Evolutionary conservation across 371 early-diverging fungal genomes (phyloP).

Genomic region (Lichtheimia ornata): DNA sequence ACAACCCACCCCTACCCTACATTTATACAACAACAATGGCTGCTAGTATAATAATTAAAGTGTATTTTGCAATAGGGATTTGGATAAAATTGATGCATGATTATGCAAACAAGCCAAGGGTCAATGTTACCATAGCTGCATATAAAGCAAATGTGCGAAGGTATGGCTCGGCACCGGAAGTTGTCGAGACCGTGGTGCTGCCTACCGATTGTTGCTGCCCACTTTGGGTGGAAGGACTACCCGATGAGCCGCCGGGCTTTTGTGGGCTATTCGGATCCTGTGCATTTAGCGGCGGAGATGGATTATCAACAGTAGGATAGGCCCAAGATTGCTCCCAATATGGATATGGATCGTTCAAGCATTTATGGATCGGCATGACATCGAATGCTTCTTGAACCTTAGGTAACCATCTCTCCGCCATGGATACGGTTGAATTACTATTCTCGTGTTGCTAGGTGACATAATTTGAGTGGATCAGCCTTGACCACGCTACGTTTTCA

Average conservation of each 20-base stretch:
- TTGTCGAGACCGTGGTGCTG: too few relatives aligned
- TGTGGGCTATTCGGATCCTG: slow-evolving; percentile 4
- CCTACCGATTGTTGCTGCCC: too few relatives aligned
- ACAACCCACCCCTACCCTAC: too few relatives aligned
- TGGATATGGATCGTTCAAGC: slow-evolving; percentile 51
- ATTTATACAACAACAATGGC: too few relatives aligned
- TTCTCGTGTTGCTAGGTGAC: slow-evolving; percentile 49
- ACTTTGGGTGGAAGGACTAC: background rate
- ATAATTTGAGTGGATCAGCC: too few relatives aligned
- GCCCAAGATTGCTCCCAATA: slow-evolving; percentile 46
- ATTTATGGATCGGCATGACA: slow-evolving; percentile 52
- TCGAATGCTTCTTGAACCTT: slow-evolving; percentile 38
- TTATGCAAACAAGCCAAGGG: too few relatives aligned
- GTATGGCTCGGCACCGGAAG: background rate
- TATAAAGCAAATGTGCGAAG: too few relatives aligned
- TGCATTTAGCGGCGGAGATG: slow-evolving; percentile 10
- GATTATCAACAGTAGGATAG: slow-evolving; percentile 32
- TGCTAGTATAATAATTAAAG: too few relatives aligned
- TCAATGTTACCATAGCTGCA: too few relatives aligned
- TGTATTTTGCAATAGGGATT: too few relatives aligned
- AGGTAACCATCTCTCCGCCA: slow-evolving; percentile 51
- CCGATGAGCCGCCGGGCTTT: background rate
- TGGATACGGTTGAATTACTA: slow-evolving; percentile 41
- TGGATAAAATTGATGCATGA: too few relatives aligned
- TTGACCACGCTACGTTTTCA: background rate